Evolutionary conservation across 495 filamentous ascomycete genomes (phyloP), one percentile per base, ranked within the genome.

Genomic region (Daldinia bambusicola): DNA sequence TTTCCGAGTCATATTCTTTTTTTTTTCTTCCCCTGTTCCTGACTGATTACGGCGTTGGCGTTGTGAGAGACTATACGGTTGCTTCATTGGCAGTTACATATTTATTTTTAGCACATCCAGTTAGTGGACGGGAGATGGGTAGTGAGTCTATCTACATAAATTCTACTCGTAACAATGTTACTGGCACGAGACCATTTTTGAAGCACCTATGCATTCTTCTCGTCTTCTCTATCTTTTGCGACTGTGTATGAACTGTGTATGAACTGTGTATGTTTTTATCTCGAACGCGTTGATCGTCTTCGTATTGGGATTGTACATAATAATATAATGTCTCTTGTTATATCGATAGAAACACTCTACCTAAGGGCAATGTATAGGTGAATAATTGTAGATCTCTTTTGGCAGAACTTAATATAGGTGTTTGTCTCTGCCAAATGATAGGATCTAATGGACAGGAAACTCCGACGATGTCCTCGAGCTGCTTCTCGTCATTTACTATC

Each of bases 31-130:
- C 55, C 41, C 57, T 50, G 22, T 62, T 66, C 45, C 40, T 52
- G 40, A 41, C 40, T 52, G 40, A 41, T 70, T 67, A 50, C 36
- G 75, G 75, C 75, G 75, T 77, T 71, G 75, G 75, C 70, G 75
- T 77, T 77, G 26, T 56, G 67, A 75, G 75, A 71, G 40, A 64
- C 30, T 26, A 26, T 26, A 26, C 26, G 26, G 26, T 26, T 72
- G 52, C 64, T 77, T 69, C 66, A 68, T 69, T 72, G 66, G 66
- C 61, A 62, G 65, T 68, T 70, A 73, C 71, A 69, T 58, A 64
- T 69, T 67, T 58, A 61, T 62, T 58, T 66, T 59, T 41, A 69
- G 61, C 66, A 69, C 55, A 55, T 69, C 14, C 57, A 40, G 61
- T 67, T 65, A 26, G 57, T 55, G 53, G 56, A 73, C 66, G 14